A percentile compares a stretch with the other conserved stretches of the same genome.
phyloP scores from a whole-genome alignment of 2,329 filamentous ascomycete species.

The Fusarium abutilonis region DNA sequence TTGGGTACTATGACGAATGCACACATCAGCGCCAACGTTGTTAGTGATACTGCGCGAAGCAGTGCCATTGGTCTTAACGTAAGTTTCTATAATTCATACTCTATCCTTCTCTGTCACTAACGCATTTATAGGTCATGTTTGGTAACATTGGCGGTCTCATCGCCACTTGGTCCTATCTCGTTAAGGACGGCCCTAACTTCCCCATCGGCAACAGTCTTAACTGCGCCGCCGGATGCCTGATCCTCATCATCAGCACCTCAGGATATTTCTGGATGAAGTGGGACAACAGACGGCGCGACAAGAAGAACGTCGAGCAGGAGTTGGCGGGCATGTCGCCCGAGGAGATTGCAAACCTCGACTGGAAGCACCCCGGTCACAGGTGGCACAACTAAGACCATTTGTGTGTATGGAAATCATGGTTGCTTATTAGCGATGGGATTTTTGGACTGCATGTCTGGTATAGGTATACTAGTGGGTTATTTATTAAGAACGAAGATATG shows the following conservation, averaged over 20 bases:
- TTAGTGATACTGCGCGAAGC: conserved; percentile 71
- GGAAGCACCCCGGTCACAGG: conserved; percentile 73
- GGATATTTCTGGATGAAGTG: conserved; percentile 69
- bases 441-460: background rate
- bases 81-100: background rate
- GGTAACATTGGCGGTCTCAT: conserved; percentile 69
- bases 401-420: background rate
- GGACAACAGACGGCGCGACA: conserved; percentile 69
- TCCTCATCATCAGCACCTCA: conserved; percentile 60
- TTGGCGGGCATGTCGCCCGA: conserved; percentile 64
- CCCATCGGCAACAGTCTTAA: conserved; percentile 73
- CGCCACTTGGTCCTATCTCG: conserved; percentile 71
- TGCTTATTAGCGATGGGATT: conserved; percentile 16
- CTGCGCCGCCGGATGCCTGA: conserved; percentile 67
- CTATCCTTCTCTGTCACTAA: background rate
- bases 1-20: conserved; percentile 71
- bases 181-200: conserved; percentile 70
- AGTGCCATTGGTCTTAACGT: conserved; percentile 64
- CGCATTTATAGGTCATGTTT: conserved; percentile 42
- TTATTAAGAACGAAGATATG: conserved; percentile 11
- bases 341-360: conserved; percentile 70
- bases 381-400: conserved; percentile 56
- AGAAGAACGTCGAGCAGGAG: conserved; percentile 64
- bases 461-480: conserved; percentile 18
- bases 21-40: conserved; percentile 70